phyloP scores from a whole-genome alignment of 1,284 basidiomycete species.

The Somion occarium region DNA sequence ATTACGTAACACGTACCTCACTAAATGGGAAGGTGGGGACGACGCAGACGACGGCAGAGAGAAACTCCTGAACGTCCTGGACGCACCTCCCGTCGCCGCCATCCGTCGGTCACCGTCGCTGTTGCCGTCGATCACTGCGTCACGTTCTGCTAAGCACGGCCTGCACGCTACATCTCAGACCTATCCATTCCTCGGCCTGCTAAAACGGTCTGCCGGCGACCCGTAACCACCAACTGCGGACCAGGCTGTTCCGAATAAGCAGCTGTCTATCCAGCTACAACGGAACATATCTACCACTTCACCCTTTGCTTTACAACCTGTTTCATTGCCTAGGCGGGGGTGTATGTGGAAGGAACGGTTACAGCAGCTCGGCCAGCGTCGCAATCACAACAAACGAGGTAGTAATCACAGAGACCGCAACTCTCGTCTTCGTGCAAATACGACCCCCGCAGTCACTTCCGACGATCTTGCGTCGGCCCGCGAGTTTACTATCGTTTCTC shows the following conservation, averaged over 20 bases:
- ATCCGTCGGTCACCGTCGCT: background rate
- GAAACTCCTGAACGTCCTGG: too few species aligned
- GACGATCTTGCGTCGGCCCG: conserved; percentile 4
- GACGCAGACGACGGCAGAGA: too few species aligned
- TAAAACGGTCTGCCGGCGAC: background rate
- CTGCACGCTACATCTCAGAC: too few species aligned
- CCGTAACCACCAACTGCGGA: background rate
- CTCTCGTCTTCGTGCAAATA: conserved; percentile 14
- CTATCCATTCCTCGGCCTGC: background rate
- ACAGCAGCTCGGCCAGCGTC: conserved; percentile 15
- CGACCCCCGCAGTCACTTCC: conserved; percentile 2
- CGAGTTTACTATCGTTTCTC: background rate
- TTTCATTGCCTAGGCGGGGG: background rate
- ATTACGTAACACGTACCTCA: background rate
- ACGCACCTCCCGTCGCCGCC: background rate
- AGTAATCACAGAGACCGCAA: conserved; percentile 11
- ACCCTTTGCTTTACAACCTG: background rate
- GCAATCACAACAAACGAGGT: conserved; percentile 14
- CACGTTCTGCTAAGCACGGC: too few species aligned
- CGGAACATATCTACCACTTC: background rate
- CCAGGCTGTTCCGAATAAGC: background rate
- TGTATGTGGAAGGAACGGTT: conserved; percentile 19
- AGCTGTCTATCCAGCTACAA: background rate
- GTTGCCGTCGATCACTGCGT: too few species aligned
- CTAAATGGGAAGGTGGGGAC: background rate